Base-by-base conservation (phyloP, 1,284 basidiomycete genomes). In the Athelia sp. region DNA sequence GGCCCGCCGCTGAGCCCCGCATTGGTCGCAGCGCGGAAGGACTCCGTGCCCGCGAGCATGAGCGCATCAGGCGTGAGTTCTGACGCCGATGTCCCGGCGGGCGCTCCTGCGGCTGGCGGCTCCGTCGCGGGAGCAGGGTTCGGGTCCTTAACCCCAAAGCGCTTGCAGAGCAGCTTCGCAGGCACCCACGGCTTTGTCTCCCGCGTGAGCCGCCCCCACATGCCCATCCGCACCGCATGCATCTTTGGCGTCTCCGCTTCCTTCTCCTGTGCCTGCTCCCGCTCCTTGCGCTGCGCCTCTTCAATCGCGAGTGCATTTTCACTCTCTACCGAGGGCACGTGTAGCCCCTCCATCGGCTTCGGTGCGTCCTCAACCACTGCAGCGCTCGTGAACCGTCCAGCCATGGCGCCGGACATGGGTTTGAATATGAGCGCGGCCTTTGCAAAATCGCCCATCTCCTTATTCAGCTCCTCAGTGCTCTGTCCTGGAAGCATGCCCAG, bases 141-240 rank as follows among this genome's bases (percentile, higher is more conserved):
- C 2, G 86, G 95, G 62, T 95, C 90, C 56, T 87, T 87, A 32
- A 98, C 88, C 1, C 90, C 89, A 64, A 98, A 97, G n/a, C 96
- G 81, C 66, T 95, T 97, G 69, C 93, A 98, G 15, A 99, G 72
- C 48, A 98, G 68, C 52, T 78, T 77, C 18, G 81, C 81, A 0
- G 96, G 96, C 57, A 83, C 82, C 85, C 92, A 98, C 0, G 77
- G 64, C 52, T 72, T 77, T 22, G 78, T 72, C 51, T 89, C 86
- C 34, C 94, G 74, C 18, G 94, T 98, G 60, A 94, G 69, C 11
- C 78, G 74, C 1, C 96, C 96, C 63, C 87, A 97, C 84, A 94
- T 91, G 19, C 92, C 93, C 62, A 87, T 66, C 23, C 77, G 73
- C 2, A 92, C 93, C 1, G 96, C 95, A 56, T 89, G 74, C 55